A percentile compares a stretch with the other conserved stretches of the same genome.
phyloP scores from a whole-genome alignment of 805 yeast species.

The Metschnikowia cubensis region DNA sequence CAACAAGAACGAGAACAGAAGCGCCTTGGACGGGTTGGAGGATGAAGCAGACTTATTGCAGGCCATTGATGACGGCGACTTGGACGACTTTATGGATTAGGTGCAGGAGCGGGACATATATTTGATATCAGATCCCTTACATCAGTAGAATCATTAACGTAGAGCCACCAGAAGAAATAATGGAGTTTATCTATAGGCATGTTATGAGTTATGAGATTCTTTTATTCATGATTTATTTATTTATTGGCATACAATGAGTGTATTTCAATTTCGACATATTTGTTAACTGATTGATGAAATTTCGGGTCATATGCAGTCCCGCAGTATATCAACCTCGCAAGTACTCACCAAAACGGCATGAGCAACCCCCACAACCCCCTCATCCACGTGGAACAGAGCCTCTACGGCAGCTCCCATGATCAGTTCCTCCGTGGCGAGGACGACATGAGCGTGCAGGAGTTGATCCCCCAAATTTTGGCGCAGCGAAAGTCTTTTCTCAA shows the following conservation, averaged over 20 bases:
- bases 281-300: neutral
- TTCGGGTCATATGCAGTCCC: neutral
- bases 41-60: conserved; percentile 42
- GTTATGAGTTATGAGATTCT: too few relatives aligned
- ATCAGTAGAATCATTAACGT: too few relatives aligned
- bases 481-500: conserved; percentile 59
- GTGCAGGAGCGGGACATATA: neutral
- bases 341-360: conserved; percentile 3
- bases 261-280: too few relatives aligned
- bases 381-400: conserved; percentile 26
- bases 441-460: conserved; percentile 45
- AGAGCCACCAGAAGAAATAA: too few relatives aligned
- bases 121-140: too few relatives aligned
- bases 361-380: conserved; percentile 10
- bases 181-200: too few relatives aligned
- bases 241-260: neutral
- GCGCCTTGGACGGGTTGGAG: conserved; percentile 31
- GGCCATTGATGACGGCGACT: conserved; percentile 54
- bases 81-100: conserved; percentile 47
- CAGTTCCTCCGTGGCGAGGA: conserved; percentile 40
- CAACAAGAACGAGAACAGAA: conserved; percentile 27
- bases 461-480: conserved; percentile 55
- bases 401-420: conserved; percentile 31
- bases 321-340: neutral
- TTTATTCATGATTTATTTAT: too few relatives aligned